A percentile compares a stretch with the other conserved stretches of the same genome.
Conservation (phyloP, 352 stramenopile genomes). For the Phytophthora megakarya region DNA sequence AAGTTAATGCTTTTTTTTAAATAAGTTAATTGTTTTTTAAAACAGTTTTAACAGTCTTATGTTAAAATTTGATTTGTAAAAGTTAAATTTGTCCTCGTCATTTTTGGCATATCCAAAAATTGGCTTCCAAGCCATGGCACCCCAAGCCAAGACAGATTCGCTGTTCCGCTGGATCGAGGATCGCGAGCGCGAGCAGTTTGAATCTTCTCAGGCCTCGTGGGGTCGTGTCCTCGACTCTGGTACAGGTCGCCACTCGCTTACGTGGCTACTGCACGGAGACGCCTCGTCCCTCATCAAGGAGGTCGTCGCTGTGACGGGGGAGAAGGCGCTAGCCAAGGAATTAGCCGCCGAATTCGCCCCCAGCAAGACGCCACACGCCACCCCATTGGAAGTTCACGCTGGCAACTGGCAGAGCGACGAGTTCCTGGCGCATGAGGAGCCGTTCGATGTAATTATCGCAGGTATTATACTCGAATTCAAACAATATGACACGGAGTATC, state of each 20-base stretch:
- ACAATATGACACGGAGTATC: background rate
- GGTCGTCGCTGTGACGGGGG: conserved; percentile 77
- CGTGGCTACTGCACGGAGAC: conserved; percentile 72
- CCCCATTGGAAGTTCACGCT: conserved; percentile 48
- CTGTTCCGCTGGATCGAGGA: conserved; percentile 81
- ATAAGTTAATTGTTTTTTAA: too few species aligned
- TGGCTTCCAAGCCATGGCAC: conserved; percentile 16
- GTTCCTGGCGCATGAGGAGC: conserved; percentile 63
- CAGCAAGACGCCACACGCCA: conserved; percentile 35
- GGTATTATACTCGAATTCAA: too few species aligned
- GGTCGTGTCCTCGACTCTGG: conserved; percentile 88
- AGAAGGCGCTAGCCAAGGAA: conserved; percentile 54
- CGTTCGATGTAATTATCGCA: conserved; percentile 83
- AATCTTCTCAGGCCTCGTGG: conserved; percentile 37
- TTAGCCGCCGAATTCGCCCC: conserved; percentile 44
- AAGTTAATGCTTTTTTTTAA: too few species aligned
- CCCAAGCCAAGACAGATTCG: conserved; percentile 57
- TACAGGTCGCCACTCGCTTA: conserved; percentile 89
- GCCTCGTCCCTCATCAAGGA: conserved; percentile 34
- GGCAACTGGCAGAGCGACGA: conserved; percentile 75
- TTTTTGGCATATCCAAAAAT: too few species aligned
- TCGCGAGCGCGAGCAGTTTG: conserved; percentile 41
- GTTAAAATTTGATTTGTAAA: too few species aligned
- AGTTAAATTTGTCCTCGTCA: too few species aligned
- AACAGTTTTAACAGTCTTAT: too few species aligned